phyloP scores from a whole-genome alignment of 2,329 filamentous ascomycete genomes.

The Pyricularia sp. region DNA sequence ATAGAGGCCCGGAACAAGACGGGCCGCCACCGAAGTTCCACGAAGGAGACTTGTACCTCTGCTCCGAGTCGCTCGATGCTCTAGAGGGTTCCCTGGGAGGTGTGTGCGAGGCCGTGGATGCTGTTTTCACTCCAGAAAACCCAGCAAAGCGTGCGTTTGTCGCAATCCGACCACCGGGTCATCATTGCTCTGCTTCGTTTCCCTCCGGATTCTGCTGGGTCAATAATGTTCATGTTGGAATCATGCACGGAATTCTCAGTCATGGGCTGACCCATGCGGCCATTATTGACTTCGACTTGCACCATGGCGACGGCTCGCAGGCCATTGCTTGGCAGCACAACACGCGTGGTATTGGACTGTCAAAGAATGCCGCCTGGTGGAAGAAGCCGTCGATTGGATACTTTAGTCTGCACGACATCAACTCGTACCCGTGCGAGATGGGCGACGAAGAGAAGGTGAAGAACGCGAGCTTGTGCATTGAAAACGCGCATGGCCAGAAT shows the following conservation, averaged over 20 bases:
- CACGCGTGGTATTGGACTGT: slow-evolving; percentile 48
- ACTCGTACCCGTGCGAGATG: slow-evolving; percentile 91
- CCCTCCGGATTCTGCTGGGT: slow-evolving; percentile 98
- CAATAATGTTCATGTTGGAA: slow-evolving; percentile 96
- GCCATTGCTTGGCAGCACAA: slow-evolving; percentile 90
- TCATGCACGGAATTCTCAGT: slow-evolving; percentile 75
- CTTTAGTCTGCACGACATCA: slow-evolving; percentile 96
- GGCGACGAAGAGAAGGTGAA: slow-evolving; percentile 92
- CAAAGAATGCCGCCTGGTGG: slow-evolving; percentile 64
- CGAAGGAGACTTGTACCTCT: slow-evolving; percentile 85
- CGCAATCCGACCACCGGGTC: slow-evolving; percentile 83
- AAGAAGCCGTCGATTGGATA: slow-evolving; percentile 89
- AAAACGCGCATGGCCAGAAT: slow-evolving; percentile 86
- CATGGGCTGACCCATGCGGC: slow-evolving; percentile 89
- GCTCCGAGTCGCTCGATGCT: slow-evolving; percentile 73
- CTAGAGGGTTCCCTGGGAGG: slow-evolving; percentile 88
- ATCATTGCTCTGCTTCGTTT: slow-evolving; percentile 83
- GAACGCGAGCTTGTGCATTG: slow-evolving; percentile 88
- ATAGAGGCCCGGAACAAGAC: slow-evolving; percentile 34
- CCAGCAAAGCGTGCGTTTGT: slow-evolving; percentile 72
- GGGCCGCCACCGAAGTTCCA: slow-evolving; percentile 55
- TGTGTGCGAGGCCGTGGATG: slow-evolving; percentile 86
- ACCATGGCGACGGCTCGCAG: slow-evolving; percentile 94
- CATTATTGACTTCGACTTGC: slow-evolving; percentile 85
- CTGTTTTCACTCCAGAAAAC: slow-evolving; percentile 56